Evolutionary conservation across 768 basidiomycete genomes (phyloP).

Genomic region (Sistotremastrum niveocremeum): DNA sequence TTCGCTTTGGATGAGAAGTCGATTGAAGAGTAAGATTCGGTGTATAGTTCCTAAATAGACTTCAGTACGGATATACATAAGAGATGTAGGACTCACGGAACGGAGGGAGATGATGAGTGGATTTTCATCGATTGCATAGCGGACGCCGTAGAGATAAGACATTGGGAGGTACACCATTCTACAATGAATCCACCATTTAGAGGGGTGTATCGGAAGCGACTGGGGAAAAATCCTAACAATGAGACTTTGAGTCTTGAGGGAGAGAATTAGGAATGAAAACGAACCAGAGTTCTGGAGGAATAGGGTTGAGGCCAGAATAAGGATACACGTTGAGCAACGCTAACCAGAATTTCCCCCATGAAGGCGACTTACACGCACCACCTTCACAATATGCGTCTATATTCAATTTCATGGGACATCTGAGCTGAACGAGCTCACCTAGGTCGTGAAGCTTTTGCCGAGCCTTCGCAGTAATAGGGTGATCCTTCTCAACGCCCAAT

Average conservation of each 20-base stretch:
- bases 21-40: slow-evolving; percentile 66
- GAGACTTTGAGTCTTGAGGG: neutral
- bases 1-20: slow-evolving; percentile 87
- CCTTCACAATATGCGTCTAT: too few relatives aligned
- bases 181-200: slow-evolving; percentile 96
- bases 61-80: neutral
- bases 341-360: slow-evolving; percentile 98
- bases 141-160: slow-evolving; percentile 68
- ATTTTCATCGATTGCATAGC: slow-evolving; percentile 54
- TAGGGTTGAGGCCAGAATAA: slow-evolving; percentile 87
- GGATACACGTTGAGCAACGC: slow-evolving; percentile 86
- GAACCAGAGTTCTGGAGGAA: slow-evolving; percentile 86
- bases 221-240: slow-evolving; percentile 70
- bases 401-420: too few relatives aligned
- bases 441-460: slow-evolving; percentile 3
- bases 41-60: slow-evolving; percentile 61
- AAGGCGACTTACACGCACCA: slow-evolving; percentile 61
- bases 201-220: slow-evolving; percentile 86
- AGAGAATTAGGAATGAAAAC: slow-evolving; percentile 5
- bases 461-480: slow-evolving; percentile 26
- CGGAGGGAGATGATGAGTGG: slow-evolving; percentile 66
- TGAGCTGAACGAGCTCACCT: slow-evolving; percentile 25
- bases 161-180: slow-evolving; percentile 87
- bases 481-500: slow-evolving; percentile 25
- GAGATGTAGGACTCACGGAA: slow-evolving; percentile 30